These are phyloP conservation scores for Melanomma pulvis-pyrius DNA, from an alignment of 495 filamentous ascomycete species.

Conservation along the genomic window DNA sequence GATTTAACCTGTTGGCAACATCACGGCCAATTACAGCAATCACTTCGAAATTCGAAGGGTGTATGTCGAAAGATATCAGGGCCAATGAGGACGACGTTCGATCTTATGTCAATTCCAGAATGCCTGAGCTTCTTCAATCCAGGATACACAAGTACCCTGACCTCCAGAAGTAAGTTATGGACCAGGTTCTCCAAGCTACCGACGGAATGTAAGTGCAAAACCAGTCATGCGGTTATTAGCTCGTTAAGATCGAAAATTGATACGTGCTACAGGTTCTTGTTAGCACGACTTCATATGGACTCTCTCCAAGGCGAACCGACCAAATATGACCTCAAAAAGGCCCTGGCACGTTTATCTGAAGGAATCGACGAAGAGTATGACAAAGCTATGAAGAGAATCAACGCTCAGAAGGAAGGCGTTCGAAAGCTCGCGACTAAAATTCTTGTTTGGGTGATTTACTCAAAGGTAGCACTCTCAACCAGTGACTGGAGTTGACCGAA, in stretches of 20 bases:
- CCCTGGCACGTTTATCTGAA: not conserved
- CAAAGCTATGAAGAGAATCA: slow-evolving; percentile 50
- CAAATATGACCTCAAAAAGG: not conserved
- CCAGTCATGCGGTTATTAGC: too few relatives aligned
- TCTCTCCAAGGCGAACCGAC: not conserved
- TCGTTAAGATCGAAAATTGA: not conserved
- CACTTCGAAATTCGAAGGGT: slow-evolving; percentile 32
- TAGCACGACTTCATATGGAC: slow-evolving; percentile 17
- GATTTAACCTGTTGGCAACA: slow-evolving; percentile 47
- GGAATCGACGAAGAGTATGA: slow-evolving; percentile 45
- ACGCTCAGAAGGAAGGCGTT: slow-evolving; percentile 40
- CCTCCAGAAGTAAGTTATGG: not conserved
- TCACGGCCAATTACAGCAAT: slow-evolving; percentile 48
- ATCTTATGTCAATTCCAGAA: slow-evolving; percentile 40
- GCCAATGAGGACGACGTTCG: slow-evolving; percentile 47
- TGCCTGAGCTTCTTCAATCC: not conserved
- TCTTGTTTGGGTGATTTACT: slow-evolving; percentile 53
- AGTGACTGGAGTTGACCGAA: slow-evolving; percentile 53
- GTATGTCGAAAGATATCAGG: slow-evolving; percentile 40
- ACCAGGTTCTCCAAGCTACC: not conserved
- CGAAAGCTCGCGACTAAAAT: slow-evolving; percentile 45
- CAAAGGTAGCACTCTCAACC: slow-evolving; percentile 48
- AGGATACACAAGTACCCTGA: not conserved
- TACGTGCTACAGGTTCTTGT: slow-evolving; percentile 15
- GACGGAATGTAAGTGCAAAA: not conserved